Percentiles rank a stretch among this genome's conserved stretches.
These are phyloP conservation scores for Candida loeiensis DNA, from an alignment of 805 yeast species.

Conservation along the genomic window DNA sequence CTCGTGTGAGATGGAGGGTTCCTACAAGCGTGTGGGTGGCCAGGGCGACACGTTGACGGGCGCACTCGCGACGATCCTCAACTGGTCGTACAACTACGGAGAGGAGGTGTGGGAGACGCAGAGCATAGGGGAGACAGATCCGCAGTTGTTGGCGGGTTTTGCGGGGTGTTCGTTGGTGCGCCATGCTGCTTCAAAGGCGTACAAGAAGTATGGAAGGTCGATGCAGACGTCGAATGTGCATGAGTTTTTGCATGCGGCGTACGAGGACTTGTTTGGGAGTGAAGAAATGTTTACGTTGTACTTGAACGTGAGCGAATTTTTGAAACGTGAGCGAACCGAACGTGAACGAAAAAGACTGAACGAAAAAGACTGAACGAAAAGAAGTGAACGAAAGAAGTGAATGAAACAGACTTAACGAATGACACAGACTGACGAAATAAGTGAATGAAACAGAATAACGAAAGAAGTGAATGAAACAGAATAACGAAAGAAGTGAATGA, in stretches of 20 bases:
- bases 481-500: no score
- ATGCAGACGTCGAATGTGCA: conserved; percentile 86
- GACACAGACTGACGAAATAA: no score
- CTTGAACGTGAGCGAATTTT: no score
- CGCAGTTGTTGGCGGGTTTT: conserved; percentile 54
- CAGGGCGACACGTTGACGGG: conserved; percentile 96
- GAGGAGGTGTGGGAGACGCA: conserved; percentile 47
- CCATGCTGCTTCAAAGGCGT: conserved; percentile 63
- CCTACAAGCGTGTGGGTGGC: conserved; percentile 84
- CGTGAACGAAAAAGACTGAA: no score
- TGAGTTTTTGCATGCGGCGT: conserved; percentile 50
- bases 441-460: no score
- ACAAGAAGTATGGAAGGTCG: conserved; percentile 59
- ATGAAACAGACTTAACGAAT: no score
- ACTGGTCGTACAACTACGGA: conserved; percentile 73
- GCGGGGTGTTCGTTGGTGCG: conserved; percentile 73
- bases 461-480: no score
- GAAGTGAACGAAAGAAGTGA: no score
- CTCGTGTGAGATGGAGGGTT: conserved; percentile 52
- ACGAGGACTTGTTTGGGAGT: conserved; percentile 27
- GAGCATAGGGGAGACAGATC: conserved; percentile 15
- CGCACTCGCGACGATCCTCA: conserved; percentile 71
- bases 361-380: no score
- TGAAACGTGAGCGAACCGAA: no score
- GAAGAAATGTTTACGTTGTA: background rate